Percentiles rank a stretch among this genome's conserved stretches.
These are phyloP conservation scores for Pseudohalonectria lignicola DNA, from an alignment of 2,329 filamentous ascomycete genomes.

Conservation along the genomic window DNA sequence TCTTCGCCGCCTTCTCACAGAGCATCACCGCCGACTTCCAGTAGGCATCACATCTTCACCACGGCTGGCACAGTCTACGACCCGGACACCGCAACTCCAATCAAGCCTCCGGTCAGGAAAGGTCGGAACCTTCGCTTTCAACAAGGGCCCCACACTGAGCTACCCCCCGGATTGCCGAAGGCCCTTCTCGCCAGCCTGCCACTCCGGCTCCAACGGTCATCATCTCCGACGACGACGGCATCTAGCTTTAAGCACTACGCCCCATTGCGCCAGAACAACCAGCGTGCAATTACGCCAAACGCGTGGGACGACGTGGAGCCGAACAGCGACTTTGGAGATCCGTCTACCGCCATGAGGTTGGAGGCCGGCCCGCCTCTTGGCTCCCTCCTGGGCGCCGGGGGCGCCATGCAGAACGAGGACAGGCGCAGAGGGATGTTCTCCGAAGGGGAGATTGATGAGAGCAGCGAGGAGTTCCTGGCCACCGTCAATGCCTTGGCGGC, in stretches of 20 bases:
- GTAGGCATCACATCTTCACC: background rate
- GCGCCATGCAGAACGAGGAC: background rate
- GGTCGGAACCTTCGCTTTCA: background rate
- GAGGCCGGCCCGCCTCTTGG: conserved; percentile 12
- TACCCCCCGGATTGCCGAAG: background rate
- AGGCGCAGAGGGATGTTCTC: background rate
- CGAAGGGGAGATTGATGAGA: conserved; percentile 8
- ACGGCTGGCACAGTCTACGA: conserved; percentile 1
- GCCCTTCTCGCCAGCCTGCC: background rate
- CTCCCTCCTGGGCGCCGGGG: conserved; percentile 3
- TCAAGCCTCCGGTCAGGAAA: background rate
- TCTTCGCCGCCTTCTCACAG: too few species aligned
- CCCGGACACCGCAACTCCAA: background rate
- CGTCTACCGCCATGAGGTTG: conserved; percentile 14
- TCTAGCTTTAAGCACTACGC: conserved; percentile 28
- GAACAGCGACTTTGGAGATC: background rate
- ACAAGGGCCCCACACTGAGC: background rate
- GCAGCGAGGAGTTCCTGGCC: conserved; percentile 14
- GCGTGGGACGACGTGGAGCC: conserved; percentile 5
- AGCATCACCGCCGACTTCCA: background rate
- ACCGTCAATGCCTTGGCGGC: conserved; percentile 17
- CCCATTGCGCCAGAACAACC: conserved; percentile 42
- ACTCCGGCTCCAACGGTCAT: background rate
- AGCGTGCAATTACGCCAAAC: conserved; percentile 38
- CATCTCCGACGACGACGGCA: conserved; percentile 11